Evolutionary conservation across 495 filamentous ascomycete species (phyloP), one percentile per base, ranked within the genome.

Genomic region (Penicillium lagena): DNA sequence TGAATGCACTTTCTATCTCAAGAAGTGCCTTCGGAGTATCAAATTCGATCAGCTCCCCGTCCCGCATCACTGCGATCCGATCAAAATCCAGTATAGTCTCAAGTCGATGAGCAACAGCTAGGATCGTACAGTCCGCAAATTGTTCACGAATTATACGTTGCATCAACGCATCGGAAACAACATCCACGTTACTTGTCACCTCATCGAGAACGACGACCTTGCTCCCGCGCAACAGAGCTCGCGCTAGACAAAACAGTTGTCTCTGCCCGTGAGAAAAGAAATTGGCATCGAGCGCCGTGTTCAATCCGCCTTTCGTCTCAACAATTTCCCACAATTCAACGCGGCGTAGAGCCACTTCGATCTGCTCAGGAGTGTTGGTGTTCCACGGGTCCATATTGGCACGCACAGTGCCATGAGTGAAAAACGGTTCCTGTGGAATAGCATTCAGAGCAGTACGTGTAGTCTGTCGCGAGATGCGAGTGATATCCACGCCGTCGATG

Each of bases 241-340:
- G 47, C 2, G 62, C 62, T 0, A 66, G 43, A 34, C 41, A 52
- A 12, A 66, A 46, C 11, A 64, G 36, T 46, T 79, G 75, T 27
- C 62, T 50, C 46, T 79, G 68, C 5, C 74, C 74, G 37, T 68
- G 62, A 11, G 56, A 63, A 29, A 56, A 52, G 13, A 46, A 29
- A 10, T 49, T 40, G 0, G 28, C 39, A 8, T 42, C 37, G 9
- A 62, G 31, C 7, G 29, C 17, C 27, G 48, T 49, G n/a, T 56
- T 47, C 7, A 63, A 35, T 5, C 61, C 54, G 8, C 60, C 63
- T 7, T 42, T 40, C 1, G 37, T 13, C 5, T 50, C 35, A 7
- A 60, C 29, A 2, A 39, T 29, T 12, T 50, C 40, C 57, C 50
- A 55, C 3, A 63, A 38, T 10, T 44, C 42, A 4, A 60, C 58